Conservation (phyloP, 805 yeast genomes). For the Teunomyces atbi region DNA sequence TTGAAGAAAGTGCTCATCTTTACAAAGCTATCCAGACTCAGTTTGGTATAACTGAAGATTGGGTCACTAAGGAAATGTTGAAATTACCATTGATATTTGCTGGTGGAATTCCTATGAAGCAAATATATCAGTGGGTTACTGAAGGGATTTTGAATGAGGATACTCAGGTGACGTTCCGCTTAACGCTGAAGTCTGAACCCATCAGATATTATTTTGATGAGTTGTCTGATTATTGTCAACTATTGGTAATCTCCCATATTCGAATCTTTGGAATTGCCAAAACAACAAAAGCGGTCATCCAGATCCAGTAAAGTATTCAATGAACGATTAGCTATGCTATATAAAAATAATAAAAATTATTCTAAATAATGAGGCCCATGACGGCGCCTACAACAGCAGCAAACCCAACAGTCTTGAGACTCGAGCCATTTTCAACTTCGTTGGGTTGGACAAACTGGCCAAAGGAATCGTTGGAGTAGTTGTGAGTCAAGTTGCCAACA, state of each 20-base stretch:
- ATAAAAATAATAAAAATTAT: background rate
- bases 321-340: background rate
- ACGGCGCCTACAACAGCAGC: slow-evolving; percentile 11
- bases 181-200: slow-evolving; percentile 16
- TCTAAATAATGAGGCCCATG: slow-evolving; percentile 10
- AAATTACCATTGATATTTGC: slow-evolving; percentile 46
- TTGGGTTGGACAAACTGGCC: slow-evolving; percentile 9
- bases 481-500: background rate
- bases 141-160: slow-evolving; percentile 20
- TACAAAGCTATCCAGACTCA: slow-evolving; percentile 10
- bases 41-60: slow-evolving; percentile 11
- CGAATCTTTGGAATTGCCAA: slow-evolving; percentile 44
- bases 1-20: slow-evolving; percentile 18
- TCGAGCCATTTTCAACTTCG: slow-evolving; percentile 13
- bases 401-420: slow-evolving; percentile 6
- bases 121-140: slow-evolving; percentile 36
- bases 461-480: slow-evolving; percentile 8
- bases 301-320: slow-evolving; percentile 7
- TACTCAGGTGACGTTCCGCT: slow-evolving; percentile 12
- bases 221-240: slow-evolving; percentile 17
- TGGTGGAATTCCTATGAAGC: slow-evolving; percentile 50
- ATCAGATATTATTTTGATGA: slow-evolving; percentile 18
- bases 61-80: background rate
- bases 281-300: slow-evolving; percentile 23
- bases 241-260: slow-evolving; percentile 39